phyloP scores from a whole-genome alignment of 495 filamentous ascomycete genomes.

The Annulohypoxylon maeteangense region DNA sequence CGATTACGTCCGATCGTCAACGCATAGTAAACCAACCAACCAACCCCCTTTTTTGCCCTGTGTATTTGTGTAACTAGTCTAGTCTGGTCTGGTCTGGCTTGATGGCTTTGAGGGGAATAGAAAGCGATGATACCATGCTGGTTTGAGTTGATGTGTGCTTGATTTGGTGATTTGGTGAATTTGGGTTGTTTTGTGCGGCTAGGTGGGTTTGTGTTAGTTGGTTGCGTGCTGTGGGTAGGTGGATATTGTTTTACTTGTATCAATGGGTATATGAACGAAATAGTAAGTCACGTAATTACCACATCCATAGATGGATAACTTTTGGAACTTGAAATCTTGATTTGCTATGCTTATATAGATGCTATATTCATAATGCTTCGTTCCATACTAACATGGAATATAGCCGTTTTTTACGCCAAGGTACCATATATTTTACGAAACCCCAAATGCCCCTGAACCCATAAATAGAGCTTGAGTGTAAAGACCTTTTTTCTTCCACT shows the following conservation, averaged over 20 bases:
- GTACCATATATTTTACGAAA: background rate
- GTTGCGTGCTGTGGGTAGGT: too few species aligned
- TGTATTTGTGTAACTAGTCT: constrained; percentile 25
- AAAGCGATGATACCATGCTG: constrained; percentile 34
- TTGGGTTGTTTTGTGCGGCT: background rate
- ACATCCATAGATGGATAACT: background rate
- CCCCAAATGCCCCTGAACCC: background rate
- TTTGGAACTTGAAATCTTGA: background rate
- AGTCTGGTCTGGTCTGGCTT: constrained; percentile 25
- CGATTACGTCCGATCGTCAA: constrained; percentile 22
- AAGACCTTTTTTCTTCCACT: background rate
- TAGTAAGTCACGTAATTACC: background rate
- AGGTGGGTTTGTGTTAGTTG: too few species aligned
- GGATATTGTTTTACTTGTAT: background rate
- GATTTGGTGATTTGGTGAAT: background rate
- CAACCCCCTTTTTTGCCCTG: background rate
- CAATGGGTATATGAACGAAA: background rate
- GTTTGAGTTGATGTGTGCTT: background rate
- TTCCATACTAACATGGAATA: background rate
- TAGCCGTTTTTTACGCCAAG: background rate
- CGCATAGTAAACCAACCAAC: background rate
- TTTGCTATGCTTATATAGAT: background rate
- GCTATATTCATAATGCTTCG: background rate
- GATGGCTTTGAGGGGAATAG: constrained; percentile 26
- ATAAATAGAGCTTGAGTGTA: background rate